Evolutionary conservation across 2,329 filamentous ascomycete species (phyloP).

Genomic region (Phaeosphaeria sp.): DNA sequence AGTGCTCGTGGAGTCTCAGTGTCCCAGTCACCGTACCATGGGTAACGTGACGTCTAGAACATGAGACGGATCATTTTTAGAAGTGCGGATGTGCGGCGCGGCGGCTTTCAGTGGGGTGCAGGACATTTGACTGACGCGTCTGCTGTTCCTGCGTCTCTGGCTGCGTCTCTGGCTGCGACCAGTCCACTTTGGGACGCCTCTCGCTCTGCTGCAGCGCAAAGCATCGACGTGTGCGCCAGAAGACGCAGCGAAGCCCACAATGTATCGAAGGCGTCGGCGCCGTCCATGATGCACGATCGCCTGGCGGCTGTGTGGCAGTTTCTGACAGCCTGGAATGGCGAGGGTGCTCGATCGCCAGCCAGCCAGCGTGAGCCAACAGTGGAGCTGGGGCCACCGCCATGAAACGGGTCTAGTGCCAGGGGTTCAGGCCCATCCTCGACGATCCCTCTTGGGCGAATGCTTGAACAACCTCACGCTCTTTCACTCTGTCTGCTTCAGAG

Average conservation of each 20-base stretch:
- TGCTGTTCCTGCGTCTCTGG: conserved; percentile 5
- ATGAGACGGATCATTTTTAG: conserved; percentile 18
- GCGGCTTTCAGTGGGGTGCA: conserved; percentile 18
- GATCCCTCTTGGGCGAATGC: conserved; percentile 32
- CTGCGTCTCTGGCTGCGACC: conserved; percentile 1
- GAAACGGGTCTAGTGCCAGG: conserved; percentile 37
- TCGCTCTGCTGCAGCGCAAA: background rate
- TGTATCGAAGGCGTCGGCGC: background rate
- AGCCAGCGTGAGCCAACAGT: conserved; percentile 5
- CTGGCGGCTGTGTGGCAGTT: background rate
- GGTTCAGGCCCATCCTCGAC: conserved; percentile 24
- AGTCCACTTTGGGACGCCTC: background rate
- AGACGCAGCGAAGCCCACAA: background rate
- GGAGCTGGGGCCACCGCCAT: conserved; percentile 14
- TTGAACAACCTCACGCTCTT: conserved; percentile 34
- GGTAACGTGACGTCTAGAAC: conserved; percentile 10
- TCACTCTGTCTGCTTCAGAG: conserved; percentile 42
- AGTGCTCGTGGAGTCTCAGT: background rate
- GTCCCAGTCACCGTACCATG: background rate
- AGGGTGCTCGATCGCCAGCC: background rate
- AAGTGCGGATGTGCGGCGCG: conserved; percentile 18
- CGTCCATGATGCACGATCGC: background rate
- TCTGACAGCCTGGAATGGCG: background rate
- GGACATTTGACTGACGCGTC: conserved; percentile 27
- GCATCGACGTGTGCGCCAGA: background rate